A percentile compares a stretch with the other conserved stretches of the same genome.
Conservation (phyloP, 2,329 filamentous ascomycete genomes). For the Colletotrichum acutatum region DNA sequence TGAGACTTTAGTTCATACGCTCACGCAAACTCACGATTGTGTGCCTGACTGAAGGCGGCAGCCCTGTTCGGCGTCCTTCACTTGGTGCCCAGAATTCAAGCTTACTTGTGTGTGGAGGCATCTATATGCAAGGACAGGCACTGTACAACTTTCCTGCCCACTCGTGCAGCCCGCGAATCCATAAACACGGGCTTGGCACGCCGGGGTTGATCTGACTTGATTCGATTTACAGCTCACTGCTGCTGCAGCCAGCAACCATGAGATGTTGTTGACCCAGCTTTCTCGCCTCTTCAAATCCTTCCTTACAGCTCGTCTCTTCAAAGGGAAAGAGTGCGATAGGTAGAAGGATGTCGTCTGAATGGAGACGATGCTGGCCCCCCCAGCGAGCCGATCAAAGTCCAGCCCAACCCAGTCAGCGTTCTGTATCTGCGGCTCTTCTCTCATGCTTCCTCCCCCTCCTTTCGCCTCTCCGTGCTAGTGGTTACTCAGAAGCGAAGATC, state of each 20-base stretch:
- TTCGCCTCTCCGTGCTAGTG: not conserved
- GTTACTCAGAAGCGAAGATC: slow-evolving; percentile 19
- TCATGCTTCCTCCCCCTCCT: not conserved
- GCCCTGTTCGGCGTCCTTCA: not conserved
- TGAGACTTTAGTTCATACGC: not conserved
- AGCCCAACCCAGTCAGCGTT: slow-evolving; percentile 1
- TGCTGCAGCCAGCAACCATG: slow-evolving; percentile 23
- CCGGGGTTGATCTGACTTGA: slow-evolving; percentile 23
- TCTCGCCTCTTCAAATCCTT: slow-evolving; percentile 9
- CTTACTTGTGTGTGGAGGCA: slow-evolving; percentile 32
- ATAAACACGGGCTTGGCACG: slow-evolving; percentile 33
- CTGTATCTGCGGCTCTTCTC: slow-evolving; percentile 30
- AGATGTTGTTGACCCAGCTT: slow-evolving; percentile 5
- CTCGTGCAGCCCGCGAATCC: slow-evolving; percentile 28
- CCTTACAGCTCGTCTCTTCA: slow-evolving; percentile 6
- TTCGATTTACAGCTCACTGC: slow-evolving; percentile 31
- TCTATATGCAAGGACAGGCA: slow-evolving; percentile 17
- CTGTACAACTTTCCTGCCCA: slow-evolving; percentile 10
- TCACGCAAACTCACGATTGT: slow-evolving; percentile 1
- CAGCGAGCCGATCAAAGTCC: not conserved
- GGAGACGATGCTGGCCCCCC: not conserved
- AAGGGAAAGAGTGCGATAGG: slow-evolving; percentile 7
- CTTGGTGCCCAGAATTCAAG: slow-evolving; percentile 30
- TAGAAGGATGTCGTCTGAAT: not conserved
- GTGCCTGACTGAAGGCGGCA: slow-evolving; percentile 15